A percentile compares a stretch with the other conserved stretches of the same genome.
phyloP scores from a whole-genome alignment of 352 stramenopile genomes.

The Nothophytophthora sp. region DNA sequence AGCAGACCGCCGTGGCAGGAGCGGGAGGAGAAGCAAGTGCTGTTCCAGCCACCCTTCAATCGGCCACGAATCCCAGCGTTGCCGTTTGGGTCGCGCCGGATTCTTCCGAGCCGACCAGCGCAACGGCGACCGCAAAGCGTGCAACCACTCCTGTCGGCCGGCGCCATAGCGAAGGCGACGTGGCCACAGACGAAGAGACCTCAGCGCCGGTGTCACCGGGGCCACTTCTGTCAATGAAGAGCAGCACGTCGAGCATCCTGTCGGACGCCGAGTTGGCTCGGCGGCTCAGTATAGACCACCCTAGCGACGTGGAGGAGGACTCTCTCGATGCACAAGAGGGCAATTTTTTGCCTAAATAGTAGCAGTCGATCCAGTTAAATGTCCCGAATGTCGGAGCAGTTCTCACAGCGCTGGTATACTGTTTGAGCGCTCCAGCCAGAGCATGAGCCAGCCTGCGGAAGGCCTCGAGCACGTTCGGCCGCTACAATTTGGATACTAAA shows the following conservation, averaged over 20 bases:
- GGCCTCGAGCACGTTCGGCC: too few species aligned
- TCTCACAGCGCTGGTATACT: too few species aligned
- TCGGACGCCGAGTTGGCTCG: conserved; percentile 53
- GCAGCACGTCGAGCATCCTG: conserved; percentile 47
- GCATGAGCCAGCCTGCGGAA: too few species aligned
- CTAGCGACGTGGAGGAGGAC: conserved; percentile 45
- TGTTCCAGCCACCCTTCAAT: conserved; percentile 1
- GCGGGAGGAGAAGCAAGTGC: conserved; percentile 9
- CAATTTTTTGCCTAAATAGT: conserved; percentile 19
- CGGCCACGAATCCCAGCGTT: neutral
- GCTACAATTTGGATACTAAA: too few species aligned
- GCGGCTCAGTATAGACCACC: conserved; percentile 42
- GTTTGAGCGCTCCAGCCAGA: too few species aligned
- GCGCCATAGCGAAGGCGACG: conserved; percentile 30
- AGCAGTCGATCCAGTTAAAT: neutral
- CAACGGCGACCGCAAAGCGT: conserved; percentile 5
- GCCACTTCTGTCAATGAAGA: conserved; percentile 39
- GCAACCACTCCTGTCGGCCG: conserved; percentile 14
- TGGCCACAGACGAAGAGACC: conserved; percentile 1
- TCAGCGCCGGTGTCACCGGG: conserved; percentile 9
- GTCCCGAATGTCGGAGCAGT: too few species aligned
- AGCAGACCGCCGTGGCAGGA: conserved; percentile 1
- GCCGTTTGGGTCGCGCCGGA: conserved; percentile 9
- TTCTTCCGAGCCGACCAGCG: conserved; percentile 2
- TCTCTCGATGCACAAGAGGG: conserved; percentile 12